phyloP scores from a whole-genome alignment of 192 early-diverging fungal species.

The Coemansia sp. region DNA sequence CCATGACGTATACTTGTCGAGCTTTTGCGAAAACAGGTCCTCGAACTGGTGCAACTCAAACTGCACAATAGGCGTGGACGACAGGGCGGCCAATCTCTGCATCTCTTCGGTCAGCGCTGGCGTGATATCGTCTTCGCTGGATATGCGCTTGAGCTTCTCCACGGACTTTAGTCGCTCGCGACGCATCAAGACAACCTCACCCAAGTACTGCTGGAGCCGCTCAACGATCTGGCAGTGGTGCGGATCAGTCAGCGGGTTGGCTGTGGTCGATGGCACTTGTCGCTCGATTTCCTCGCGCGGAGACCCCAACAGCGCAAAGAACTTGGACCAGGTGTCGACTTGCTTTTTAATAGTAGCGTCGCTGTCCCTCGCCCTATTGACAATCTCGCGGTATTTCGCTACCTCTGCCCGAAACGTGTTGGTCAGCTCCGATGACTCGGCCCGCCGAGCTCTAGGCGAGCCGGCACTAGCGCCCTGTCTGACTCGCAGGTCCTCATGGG shows the following conservation, averaged over 20 bases:
- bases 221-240: constrained; percentile 65
- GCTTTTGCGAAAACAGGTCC: constrained; percentile 65
- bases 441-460: constrained; percentile 12
- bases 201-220: constrained; percentile 58
- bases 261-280: constrained; percentile 61
- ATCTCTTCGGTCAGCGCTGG: constrained; percentile 65
- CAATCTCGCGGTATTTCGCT: constrained; percentile 57
- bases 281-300: constrained; percentile 55
- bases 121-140: constrained; percentile 77
- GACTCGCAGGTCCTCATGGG: constrained; percentile 33
- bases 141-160: constrained; percentile 65
- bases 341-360: constrained; percentile 63
- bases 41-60: constrained; percentile 78
- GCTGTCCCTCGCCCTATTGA: constrained; percentile 69
- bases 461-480: constrained; percentile 1
- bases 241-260: constrained; percentile 55
- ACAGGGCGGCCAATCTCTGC: constrained; percentile 60
- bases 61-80: constrained; percentile 59
- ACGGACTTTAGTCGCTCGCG: constrained; percentile 60
- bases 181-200: constrained; percentile 58
- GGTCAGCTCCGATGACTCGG: constrained; percentile 34
- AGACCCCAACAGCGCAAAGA: constrained; percentile 36
- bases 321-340: constrained; percentile 43
- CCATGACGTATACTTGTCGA: constrained; percentile 72
- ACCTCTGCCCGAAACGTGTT: constrained; percentile 36